Percentiles rank a stretch among this genome's conserved stretches.
phyloP scores from a whole-genome alignment of 495 filamentous ascomycete genomes.

The Penicilliopsis zonata region DNA sequence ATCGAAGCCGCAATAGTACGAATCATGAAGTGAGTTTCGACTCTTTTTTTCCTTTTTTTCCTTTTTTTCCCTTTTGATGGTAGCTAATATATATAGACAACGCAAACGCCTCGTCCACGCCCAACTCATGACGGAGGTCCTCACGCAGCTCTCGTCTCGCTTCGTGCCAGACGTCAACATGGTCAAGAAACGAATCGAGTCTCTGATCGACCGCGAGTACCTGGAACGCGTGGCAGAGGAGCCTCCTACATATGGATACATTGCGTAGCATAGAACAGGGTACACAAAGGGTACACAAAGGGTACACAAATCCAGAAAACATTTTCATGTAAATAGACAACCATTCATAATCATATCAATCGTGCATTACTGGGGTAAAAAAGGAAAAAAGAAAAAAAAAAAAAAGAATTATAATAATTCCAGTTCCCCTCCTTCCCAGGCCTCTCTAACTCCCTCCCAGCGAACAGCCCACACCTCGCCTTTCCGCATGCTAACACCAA shows the following conservation, averaged over 20 bases:
- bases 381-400: too few relatives aligned
- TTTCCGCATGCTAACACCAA: slow-evolving; percentile 46
- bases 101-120: slow-evolving; percentile 74
- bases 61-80: slow-evolving; percentile 6
- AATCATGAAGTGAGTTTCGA: slow-evolving; percentile 80
- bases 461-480: slow-evolving; percentile 81
- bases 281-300: too few relatives aligned
- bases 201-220: slow-evolving; percentile 84
- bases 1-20: slow-evolving; percentile 88
- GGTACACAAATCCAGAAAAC: too few relatives aligned
- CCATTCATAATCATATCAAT: too few relatives aligned
- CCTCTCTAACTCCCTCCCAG: slow-evolving; percentile 68
- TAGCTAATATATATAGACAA: slow-evolving; percentile 45
- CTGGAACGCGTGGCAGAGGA: slow-evolving; percentile 74
- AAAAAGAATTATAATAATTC: slow-evolving; percentile 80
- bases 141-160: slow-evolving; percentile 61
- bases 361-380: too few relatives aligned
- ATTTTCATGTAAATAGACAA: too few relatives aligned
- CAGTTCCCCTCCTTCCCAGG: slow-evolving; percentile 60
- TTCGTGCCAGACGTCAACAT: slow-evolving; percentile 86
- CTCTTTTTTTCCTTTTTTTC: not conserved
- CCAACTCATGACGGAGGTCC: slow-evolving; percentile 73
- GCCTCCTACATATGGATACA: slow-evolving; percentile 61
- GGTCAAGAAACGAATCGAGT: slow-evolving; percentile 92
- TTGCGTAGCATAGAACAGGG: slow-evolving; percentile 50